Evolutionary conservation across 805 yeast genomes (phyloP).

Genomic region (Starmerella bacillaris): DNA sequence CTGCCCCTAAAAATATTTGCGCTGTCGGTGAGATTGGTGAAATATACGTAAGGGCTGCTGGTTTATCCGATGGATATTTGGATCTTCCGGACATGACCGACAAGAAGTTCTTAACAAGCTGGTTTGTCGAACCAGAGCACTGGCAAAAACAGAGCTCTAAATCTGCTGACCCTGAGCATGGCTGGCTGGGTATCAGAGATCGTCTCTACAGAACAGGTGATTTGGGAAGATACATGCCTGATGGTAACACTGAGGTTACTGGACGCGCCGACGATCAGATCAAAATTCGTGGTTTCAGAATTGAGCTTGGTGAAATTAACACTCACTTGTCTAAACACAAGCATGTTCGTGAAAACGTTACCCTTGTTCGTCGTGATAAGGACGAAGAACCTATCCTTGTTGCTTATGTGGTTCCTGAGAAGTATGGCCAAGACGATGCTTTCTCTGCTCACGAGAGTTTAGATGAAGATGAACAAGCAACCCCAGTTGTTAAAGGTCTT

Average conservation of each 20-base stretch:
- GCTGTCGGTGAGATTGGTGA: slow-evolving; percentile 99
- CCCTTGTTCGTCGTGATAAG: slow-evolving; percentile 78
- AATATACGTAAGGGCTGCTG: slow-evolving; percentile 95
- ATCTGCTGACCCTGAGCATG: slow-evolving; percentile 24
- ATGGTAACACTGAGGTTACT: slow-evolving; percentile 93
- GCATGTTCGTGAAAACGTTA: slow-evolving; percentile 76
- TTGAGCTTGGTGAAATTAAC: slow-evolving; percentile 95
- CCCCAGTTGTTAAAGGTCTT: slow-evolving; percentile 61
- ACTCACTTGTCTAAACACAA: slow-evolving; percentile 92
- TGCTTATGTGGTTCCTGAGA: slow-evolving; percentile 78
- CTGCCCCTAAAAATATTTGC: slow-evolving; percentile 75
- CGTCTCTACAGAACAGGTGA: slow-evolving; percentile 94
- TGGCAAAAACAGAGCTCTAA: slow-evolving; percentile 37
- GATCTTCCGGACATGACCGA: slow-evolving; percentile 76
- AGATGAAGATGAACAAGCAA: slow-evolving; percentile 28
- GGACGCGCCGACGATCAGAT: slow-evolving; percentile 99
- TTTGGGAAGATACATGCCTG: slow-evolving; percentile 87
- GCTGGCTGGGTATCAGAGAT: slow-evolving; percentile 90
- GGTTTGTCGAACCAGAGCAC: slow-evolving; percentile 59
- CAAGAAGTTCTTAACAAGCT: slow-evolving; percentile 73
- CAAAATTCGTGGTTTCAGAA: slow-evolving; percentile 94
- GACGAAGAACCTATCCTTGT: slow-evolving; percentile 83
- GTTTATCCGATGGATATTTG: slow-evolving; percentile 90
- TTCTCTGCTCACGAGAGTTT: slow-evolving; percentile 26
- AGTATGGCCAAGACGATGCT: slow-evolving; percentile 28